Evolutionary conservation across 2,329 filamentous ascomycete species (phyloP).

Genomic region (Penicillium sp.): DNA sequence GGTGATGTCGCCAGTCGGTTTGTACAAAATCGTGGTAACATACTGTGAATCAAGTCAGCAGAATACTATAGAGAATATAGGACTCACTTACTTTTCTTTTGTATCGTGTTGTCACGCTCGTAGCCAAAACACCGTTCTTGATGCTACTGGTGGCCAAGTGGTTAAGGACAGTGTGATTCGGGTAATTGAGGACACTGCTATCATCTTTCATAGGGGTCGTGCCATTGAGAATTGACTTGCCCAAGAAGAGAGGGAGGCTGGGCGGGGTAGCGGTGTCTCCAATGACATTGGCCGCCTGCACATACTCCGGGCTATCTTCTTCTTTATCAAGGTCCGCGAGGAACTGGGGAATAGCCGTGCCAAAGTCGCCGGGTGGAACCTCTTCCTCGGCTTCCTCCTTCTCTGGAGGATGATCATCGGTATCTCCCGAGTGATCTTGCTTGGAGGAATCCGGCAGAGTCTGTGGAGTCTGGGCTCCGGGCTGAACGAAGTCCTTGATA

Average conservation of each 20-base stretch:
- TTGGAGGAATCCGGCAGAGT: constrained; percentile 38
- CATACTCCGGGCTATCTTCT: constrained; percentile 71
- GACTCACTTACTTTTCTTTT: constrained; percentile 65
- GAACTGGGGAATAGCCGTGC: constrained; percentile 73
- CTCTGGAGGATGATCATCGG: constrained; percentile 20
- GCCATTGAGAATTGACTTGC: constrained; percentile 91
- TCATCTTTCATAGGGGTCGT: constrained; percentile 93
- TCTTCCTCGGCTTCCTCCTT: constrained; percentile 53
- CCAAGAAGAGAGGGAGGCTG: constrained; percentile 80
- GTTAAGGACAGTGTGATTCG: constrained; percentile 94
- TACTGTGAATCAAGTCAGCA: constrained; percentile 52
- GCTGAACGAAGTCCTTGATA: constrained; percentile 36
- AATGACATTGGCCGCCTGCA: constrained; percentile 69
- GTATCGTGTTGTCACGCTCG: constrained; percentile 95
- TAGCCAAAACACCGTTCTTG: constrained; percentile 90
- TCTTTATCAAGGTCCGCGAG: constrained; percentile 78
- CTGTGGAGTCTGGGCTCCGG: constrained; percentile 45
- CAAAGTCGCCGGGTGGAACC: constrained; percentile 60
- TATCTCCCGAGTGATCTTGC: constrained; percentile 39
- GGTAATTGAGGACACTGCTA: constrained; percentile 93
- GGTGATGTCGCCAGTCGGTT: constrained; percentile 61
- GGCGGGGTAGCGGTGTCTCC: constrained; percentile 80
- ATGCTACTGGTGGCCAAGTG: constrained; percentile 97
- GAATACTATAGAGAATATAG: neutral
- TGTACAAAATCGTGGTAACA: constrained; percentile 96